These are phyloP conservation scores for Alectoria sarmentosa DNA, from an alignment of 495 filamentous ascomycete genomes.

Conservation along the genomic window DNA sequence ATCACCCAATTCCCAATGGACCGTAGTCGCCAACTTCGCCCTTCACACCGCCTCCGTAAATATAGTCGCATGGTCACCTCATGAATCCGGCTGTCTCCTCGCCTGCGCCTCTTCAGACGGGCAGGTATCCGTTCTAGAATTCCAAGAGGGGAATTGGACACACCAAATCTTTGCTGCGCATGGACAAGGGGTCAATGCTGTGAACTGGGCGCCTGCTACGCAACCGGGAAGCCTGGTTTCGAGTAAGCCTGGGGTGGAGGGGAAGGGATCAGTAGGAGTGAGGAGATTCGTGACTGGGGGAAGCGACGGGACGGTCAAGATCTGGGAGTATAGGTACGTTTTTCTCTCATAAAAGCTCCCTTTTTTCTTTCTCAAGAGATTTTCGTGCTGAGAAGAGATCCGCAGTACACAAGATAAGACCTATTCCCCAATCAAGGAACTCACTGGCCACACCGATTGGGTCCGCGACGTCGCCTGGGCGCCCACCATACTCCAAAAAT, in stretches of 20 bases:
- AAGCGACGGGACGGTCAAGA: constrained; percentile 83
- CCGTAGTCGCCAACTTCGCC: constrained; percentile 80
- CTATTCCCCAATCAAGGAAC: constrained; percentile 49
- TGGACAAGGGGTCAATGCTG: constrained; percentile 86
- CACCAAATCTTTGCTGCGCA: constrained; percentile 88
- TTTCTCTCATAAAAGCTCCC: not conserved
- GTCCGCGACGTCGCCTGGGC: constrained; percentile 97
- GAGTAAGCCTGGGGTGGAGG: constrained; percentile 41
- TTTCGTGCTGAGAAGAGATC: not conserved
- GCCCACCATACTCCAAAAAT: constrained; percentile 86
- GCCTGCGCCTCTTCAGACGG: constrained; percentile 93
- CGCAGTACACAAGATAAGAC: constrained; percentile 44
- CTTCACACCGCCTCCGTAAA: constrained; percentile 93
- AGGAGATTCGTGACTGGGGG: constrained; percentile 89
- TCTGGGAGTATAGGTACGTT: constrained; percentile 66
- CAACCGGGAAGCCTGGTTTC: constrained; percentile 73
- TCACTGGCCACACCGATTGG: constrained; percentile 87
- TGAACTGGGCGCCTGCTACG: constrained; percentile 86
- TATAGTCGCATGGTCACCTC: constrained; percentile 93
- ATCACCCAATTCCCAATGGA: constrained; percentile 57
- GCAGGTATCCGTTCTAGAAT: constrained; percentile 86
- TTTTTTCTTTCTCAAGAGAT: not conserved
- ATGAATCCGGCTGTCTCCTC: constrained; percentile 89
- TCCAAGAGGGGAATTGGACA: constrained; percentile 84
- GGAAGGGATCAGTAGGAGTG: constrained; percentile 38